phyloP scores from a whole-genome alignment of 2,329 filamentous ascomycete genomes.

The Monilinia laxa region DNA sequence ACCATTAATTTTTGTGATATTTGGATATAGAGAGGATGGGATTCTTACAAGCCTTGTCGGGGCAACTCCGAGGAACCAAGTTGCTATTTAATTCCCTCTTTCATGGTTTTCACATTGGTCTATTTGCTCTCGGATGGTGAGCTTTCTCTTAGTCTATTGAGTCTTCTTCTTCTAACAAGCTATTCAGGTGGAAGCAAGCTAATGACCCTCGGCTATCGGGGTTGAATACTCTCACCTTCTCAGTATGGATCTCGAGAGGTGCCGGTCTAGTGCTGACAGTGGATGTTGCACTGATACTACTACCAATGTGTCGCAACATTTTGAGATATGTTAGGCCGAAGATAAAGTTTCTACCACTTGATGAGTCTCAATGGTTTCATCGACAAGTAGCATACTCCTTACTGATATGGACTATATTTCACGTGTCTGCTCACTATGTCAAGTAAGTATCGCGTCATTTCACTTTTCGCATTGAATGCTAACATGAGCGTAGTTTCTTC shows the following conservation, averaged over 20 bases:
- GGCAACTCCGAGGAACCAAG: conserved; percentile 69
- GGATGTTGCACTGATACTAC: conserved; percentile 81
- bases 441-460: conserved; percentile 62
- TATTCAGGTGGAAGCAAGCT: conserved; percentile 72
- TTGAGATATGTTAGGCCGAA: conserved; percentile 84
- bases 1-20: conserved; percentile 45
- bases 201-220: conserved; percentile 65
- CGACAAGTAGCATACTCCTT: conserved; percentile 89
- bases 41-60: conserved; percentile 45
- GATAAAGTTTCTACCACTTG: conserved; percentile 83
- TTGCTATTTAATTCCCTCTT: conserved; percentile 79
- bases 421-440: conserved; percentile 84
- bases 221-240: conserved; percentile 79
- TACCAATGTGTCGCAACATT: conserved; percentile 93
- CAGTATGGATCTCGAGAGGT: conserved; percentile 94
- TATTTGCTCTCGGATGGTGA: conserved; percentile 88
- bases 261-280: conserved; percentile 83
- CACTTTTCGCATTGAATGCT: conserved; percentile 18
- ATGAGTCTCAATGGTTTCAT: conserved; percentile 97
- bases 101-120: conserved; percentile 71
- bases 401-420: conserved; percentile 76
- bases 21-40: conserved; percentile 34
- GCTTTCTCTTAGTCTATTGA: conserved; percentile 37
- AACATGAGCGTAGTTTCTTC: conserved; percentile 66
- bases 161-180: background rate